Conservation (phyloP, 75 land plant species). For the Sequoiadendron giganteum region DNA sequence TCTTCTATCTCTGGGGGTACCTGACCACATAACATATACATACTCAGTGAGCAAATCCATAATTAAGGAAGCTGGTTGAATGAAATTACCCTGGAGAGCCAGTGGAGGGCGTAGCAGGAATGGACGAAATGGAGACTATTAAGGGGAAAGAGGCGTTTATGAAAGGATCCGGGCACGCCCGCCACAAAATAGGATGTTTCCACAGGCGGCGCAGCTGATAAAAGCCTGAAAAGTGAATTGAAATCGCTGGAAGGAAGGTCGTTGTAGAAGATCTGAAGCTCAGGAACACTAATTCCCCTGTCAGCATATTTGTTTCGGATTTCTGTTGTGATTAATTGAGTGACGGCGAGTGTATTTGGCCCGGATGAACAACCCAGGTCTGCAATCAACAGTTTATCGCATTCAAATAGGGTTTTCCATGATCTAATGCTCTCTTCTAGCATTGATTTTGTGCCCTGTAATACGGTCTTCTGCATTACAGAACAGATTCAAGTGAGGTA, state of each 20-base stretch:
- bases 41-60: neutral
- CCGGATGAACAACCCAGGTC: constrained; percentile 69
- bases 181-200: constrained; percentile 20
- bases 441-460: neutral
- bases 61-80: neutral
- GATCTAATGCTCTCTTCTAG: neutral
- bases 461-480: neutral
- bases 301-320: constrained; percentile 2
- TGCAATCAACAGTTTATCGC: constrained; percentile 24
- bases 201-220: neutral
- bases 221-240: constrained; percentile 41
- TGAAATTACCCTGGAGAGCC: constrained; percentile 37
- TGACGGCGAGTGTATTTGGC: constrained; percentile 34
- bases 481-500: neutral
- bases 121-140: constrained; percentile 27
- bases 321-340: constrained; percentile 19
- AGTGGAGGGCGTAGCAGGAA: constrained; percentile 31
- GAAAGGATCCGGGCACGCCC: constrained; percentile 47
- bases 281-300: constrained; percentile 14
- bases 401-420: neutral
- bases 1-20: constrained; percentile 18
- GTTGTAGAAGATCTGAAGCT: constrained; percentile 40
- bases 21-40: neutral
- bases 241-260: constrained; percentile 51
- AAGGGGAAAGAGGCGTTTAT: constrained; percentile 37